Evolutionary conservation across 2,329 filamentous ascomycete genomes (phyloP), one percentile per base, ranked within the genome.

Genomic region (Sporothrix luriei): DNA sequence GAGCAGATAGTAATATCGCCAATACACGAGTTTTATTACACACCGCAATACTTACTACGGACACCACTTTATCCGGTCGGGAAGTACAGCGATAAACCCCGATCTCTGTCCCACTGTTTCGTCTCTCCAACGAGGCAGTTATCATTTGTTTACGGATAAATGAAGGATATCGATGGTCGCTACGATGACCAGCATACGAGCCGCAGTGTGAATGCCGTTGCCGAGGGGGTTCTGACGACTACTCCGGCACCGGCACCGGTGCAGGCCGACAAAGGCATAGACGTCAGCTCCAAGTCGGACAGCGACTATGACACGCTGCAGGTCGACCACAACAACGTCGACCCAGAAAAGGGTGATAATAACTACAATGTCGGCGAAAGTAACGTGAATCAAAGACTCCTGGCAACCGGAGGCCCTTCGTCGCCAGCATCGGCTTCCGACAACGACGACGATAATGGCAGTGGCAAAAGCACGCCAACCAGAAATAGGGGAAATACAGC

Each of bases 341-440:
- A 55, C 24, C 43, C 52, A 14, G 64, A 70, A 19, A 55, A 64
- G 33, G 62, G 66, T 52, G 59, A 55, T 54, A 54, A 55, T 16
- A 49, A 70, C 51, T 19, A 38, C 13, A 24, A 46, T 14, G 21
- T 2, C 21, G 66, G 68, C 33, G 61, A 62, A 24, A n/a, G 59
- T 40, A 52, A 57, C 24, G 62, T 40, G 14, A 68, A 46, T 33
- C 69, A 29, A 24, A 55, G 66, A 19, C 52, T 71, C 9, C 69
- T 71, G 3, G 49, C 51, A 14, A 4, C 49, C 14, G 52, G 54
- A 4, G 57, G 55, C 5, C 54, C 62, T 2, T 61, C 64, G 1
- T 38, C 43, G 11, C 19, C 69, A 7, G 16, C 40, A 33, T 40
- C 52, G 7, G n/a, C 24, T 10, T 65, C 29, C 4, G 43, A 26